These are phyloP conservation scores for Plectranthus barbatus DNA, from an alignment of 257 asterid species.

Conservation along the genomic window DNA sequence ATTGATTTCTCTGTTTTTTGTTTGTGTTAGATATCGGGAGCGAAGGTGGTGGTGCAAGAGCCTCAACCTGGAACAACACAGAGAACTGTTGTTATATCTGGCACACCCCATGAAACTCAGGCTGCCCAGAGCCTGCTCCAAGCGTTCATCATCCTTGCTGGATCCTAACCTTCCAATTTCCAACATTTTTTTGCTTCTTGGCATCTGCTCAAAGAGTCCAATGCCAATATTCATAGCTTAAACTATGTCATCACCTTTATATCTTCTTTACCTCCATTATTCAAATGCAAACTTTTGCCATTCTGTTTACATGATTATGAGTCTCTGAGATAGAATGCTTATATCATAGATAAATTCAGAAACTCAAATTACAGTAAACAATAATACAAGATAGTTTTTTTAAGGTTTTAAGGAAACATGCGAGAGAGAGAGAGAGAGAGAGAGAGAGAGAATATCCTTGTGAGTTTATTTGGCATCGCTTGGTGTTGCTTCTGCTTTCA, in stretches of 20 bases:
- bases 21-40: conserved; percentile 62
- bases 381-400: conserved; percentile 15
- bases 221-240: not conserved
- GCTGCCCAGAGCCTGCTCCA: conserved; percentile 85
- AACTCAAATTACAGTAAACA: not conserved
- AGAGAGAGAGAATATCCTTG: too few relatives aligned
- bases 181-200: not conserved
- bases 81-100: conserved; percentile 48
- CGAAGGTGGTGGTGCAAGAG: conserved; percentile 46
- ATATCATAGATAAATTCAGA: too few relatives aligned
- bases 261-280: not conserved
- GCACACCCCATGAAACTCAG: conserved; percentile 62
- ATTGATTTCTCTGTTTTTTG: not conserved
- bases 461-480: conserved; percentile 23
- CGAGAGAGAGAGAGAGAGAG: too few relatives aligned
- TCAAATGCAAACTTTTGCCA: not conserved
- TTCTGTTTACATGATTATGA: too few relatives aligned
- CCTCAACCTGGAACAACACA: conserved; percentile 47
- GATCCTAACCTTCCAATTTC: conserved; percentile 14
- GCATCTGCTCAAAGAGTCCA: not conserved
- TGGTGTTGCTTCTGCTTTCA: conserved; percentile 52
- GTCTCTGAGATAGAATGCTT: too few relatives aligned
- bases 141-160: conserved; percentile 53
- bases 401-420: too few relatives aligned
- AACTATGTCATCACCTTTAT: not conserved